Conservation (phyloP, 345 rosid genomes). For the Eucalyptus tenuipes region DNA sequence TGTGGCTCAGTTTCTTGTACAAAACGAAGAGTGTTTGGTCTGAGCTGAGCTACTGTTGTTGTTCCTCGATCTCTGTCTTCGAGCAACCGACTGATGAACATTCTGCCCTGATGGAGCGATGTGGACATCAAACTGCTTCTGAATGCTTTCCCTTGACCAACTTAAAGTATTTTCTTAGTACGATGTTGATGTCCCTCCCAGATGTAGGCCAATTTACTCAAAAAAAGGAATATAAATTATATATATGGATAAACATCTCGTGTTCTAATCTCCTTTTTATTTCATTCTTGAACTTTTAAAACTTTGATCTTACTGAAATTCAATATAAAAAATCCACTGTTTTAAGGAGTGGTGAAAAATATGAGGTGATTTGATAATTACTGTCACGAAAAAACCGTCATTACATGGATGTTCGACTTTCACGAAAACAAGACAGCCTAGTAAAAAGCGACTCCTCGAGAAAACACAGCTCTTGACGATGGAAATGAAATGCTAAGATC, state of each 20-base stretch:
- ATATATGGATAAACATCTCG: not conserved
- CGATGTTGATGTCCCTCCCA: not conserved
- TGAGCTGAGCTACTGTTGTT: not conserved
- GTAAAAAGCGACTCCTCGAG: not conserved
- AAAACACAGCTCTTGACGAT: not conserved
- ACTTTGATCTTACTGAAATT: not conserved
- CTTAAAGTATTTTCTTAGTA: not conserved
- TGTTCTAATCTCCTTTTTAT: not conserved
- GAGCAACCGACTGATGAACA: not conserved
- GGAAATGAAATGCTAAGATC: not conserved
- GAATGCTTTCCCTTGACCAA: not conserved
- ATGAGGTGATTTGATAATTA: not conserved
- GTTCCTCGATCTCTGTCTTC: not conserved
- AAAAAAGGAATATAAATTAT: not conserved
- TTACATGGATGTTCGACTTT: not conserved
- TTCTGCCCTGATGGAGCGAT: not conserved
- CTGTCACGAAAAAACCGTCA: accelerated
- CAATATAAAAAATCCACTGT: not conserved
- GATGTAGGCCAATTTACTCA: not conserved
- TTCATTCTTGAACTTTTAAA: not conserved
- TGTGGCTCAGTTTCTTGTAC: not conserved
- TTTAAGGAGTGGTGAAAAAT: not conserved
- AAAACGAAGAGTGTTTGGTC: not conserved
- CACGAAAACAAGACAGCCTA: not conserved
- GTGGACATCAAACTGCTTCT: not conserved